Conservation (phyloP, 768 basidiomycete genomes). For the Bullera alba region DNA sequence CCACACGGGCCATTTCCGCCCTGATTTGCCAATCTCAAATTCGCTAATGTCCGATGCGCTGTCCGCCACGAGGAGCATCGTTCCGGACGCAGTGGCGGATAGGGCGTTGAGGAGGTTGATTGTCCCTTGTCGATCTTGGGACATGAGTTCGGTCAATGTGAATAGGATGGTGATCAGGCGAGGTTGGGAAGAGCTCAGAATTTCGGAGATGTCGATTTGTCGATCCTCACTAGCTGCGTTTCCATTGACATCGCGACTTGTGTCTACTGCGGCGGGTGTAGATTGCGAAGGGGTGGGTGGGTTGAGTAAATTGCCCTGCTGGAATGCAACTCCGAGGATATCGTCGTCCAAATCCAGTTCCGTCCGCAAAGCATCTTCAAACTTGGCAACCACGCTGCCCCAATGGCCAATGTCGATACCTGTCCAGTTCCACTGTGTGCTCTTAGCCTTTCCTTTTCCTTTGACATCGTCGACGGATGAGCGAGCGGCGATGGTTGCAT, state of each 20-base stretch:
- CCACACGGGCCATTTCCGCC: conserved; percentile 37
- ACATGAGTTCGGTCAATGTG: conserved; percentile 42
- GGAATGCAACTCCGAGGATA: neutral
- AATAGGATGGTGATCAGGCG: conserved; percentile 41
- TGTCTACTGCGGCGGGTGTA: neutral
- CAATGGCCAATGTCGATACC: conserved; percentile 42
- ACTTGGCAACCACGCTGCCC: conserved; percentile 11
- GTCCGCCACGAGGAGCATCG: conserved; percentile 37
- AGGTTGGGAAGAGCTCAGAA: conserved; percentile 8
- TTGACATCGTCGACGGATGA: neutral
- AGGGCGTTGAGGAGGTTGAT: conserved; percentile 22
- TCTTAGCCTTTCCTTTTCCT: neutral
- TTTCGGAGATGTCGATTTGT: conserved; percentile 1
- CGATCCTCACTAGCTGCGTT: neutral
- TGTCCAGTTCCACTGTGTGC: conserved; percentile 15
- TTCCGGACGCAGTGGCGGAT: conserved; percentile 11
- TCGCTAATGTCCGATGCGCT: conserved; percentile 36
- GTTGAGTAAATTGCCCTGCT: conserved; percentile 11
- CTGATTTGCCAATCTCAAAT: conserved; percentile 27
- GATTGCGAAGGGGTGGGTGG: neutral
- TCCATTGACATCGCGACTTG: neutral
- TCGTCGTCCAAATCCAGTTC: conserved; percentile 3
- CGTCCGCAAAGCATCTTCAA: conserved; percentile 4
- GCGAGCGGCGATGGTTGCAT: conserved; percentile 1
- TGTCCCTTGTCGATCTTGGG: conserved; percentile 37